Base-by-base conservation (phyloP, 192 early-diverging fungal genomes). In the Haplosporangium gracile region DNA sequence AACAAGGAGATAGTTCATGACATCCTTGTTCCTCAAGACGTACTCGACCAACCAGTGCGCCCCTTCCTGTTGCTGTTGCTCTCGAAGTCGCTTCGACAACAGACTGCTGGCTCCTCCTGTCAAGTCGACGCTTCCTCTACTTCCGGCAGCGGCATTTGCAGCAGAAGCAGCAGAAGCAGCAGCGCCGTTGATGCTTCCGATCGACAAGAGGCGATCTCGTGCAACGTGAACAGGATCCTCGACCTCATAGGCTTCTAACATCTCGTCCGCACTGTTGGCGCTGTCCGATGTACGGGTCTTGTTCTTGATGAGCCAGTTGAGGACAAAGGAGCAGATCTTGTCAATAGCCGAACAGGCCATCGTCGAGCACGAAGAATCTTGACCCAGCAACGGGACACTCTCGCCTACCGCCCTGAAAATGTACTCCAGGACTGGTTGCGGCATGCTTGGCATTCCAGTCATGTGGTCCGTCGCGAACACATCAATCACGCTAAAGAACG, bases 281-380 rank as follows among this genome's bases (percentile, higher is more conserved):
- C 72, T 53, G 0, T 68, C 75, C 18, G 45, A 43, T 15, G 60
- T 79, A 2, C 83, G 83, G 32, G 76, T 71, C 70, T 83, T 82
- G 63, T 83, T 83, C 72, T 80, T 88, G 53, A 85, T 77, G 4
- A 77, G 72, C 79, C 83, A 88, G 47, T 88, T 84, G 40, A 95
- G 88, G 1, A 98, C 89, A 75, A 95, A 96, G 0, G 94, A 92
- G 42, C 90, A 91, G 53, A 97, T 89, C 79, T 92, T 90, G 82
- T 97, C 95, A 71, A 97, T 90, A 5, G 94, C 90, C 43, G 90
- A 91, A 81, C 94, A 95, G 1, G 96, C 93, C 16, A 89, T 75
- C 4, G 95, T 92, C 29, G 93, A 93, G 26, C 75, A 75, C 1
- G 51, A 65, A 15, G 76, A 79, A 18, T 89, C 82, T 39, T 22